Evolutionary conservation across 1,139 yeast species (phyloP), one percentile per base, ranked within the genome.

Genomic region (Pichia sp.): DNA sequence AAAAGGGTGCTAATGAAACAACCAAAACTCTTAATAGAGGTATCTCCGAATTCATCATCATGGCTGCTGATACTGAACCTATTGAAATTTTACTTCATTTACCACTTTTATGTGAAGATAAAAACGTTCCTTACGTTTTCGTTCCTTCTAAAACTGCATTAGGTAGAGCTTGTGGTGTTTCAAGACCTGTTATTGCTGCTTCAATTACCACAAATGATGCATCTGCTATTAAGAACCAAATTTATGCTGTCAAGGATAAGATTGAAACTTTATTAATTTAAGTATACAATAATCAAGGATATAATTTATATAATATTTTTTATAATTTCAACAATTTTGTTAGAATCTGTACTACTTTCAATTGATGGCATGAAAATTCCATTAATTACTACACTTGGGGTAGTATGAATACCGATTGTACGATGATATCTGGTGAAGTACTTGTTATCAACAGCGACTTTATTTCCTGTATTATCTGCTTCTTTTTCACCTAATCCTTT

Each of bases 51-150:
- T 93, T 95, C 81, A 91, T 95, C 75, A 89, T 95, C 77, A 90
- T 95, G 97, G 99, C 99, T 65, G 99, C 99, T 66, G 99, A 95
- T 73, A 89, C 99, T 66, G 96, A 93, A 75, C 99, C 99, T 67
- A 91, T 95, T 70, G 99, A 95, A 79, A 93, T 95, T 73, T 85
- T 95, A 71, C 84, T 95, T 73, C 99, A 95, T 74, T 81, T 95
- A 73, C 99, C 99, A 51, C 83, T 95, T 67, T 80, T 95, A 68
- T 93, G 99, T 76, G 99, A 93, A 77, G 99, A 93, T 77, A 93
- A 93, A 82, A 93, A 95, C 79, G 99, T 93, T 64, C 97, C 99
- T 59, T 93, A 93, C 79, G 98, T 93, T 60, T 93, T 93, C 66
- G 98, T 95, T 62, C 97, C 99, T 62, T 90, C 98, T 66, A 93